phyloP scores from a whole-genome alignment of 371 early-diverging fungal species.

The Mucor lusitanicus region DNA sequence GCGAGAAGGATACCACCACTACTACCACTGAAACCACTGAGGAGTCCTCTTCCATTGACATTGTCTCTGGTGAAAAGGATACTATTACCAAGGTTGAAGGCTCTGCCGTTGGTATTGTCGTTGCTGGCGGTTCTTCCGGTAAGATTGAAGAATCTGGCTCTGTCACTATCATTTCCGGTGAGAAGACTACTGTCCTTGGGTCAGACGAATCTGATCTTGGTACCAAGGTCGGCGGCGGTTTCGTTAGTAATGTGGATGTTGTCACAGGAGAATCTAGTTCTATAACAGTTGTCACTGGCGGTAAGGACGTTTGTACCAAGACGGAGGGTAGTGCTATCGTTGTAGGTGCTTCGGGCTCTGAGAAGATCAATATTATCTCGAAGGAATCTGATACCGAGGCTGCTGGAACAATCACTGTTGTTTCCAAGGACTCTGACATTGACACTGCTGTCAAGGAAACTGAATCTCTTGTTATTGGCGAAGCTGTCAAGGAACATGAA shows the following conservation, averaged over 20 bases:
- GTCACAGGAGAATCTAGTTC: not conserved
- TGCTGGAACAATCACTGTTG: not conserved
- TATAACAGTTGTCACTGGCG: not conserved
- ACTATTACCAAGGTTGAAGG: not conserved
- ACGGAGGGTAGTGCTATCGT: not conserved
- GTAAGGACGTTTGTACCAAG: not conserved
- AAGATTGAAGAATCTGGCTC: too few species aligned
- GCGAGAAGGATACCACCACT: not conserved
- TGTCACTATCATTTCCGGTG: not conserved
- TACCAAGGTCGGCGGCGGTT: not conserved
- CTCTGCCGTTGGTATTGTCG: not conserved
- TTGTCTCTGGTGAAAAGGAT: not conserved
- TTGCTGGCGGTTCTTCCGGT: not conserved
- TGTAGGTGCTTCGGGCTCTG: not conserved
- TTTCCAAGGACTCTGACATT: not conserved
- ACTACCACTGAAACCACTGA: too few species aligned
- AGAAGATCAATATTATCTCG: conserved; percentile 1
- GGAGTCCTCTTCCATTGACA: not conserved
- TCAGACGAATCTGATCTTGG: not conserved
- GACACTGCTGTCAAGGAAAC: not conserved
- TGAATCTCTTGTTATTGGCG: not conserved
- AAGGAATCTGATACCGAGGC: not conserved
- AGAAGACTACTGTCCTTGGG: not conserved
- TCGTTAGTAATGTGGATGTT: not conserved
- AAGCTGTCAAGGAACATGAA: not conserved